These are phyloP conservation scores for Aspergillus unguis DNA, from an alignment of 2,329 filamentous ascomycete genomes.

Conservation along the genomic window DNA sequence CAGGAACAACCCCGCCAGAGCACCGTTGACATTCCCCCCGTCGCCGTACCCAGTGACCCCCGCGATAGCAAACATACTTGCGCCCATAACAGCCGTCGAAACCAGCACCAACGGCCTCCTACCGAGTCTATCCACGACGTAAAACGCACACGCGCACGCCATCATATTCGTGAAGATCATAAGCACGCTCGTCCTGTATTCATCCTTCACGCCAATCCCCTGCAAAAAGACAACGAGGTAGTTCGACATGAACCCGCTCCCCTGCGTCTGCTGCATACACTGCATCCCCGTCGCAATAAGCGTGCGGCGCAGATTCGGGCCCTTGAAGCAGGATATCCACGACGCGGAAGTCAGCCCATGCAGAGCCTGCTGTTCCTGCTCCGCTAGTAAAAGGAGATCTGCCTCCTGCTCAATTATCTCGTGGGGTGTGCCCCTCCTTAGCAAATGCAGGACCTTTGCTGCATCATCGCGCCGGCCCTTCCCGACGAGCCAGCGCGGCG, in stretches of 20 bases:
- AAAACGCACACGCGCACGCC: not conserved
- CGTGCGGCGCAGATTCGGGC: not conserved
- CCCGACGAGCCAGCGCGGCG: not conserved
- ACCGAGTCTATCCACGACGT: not conserved
- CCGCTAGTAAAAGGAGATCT: not conserved
- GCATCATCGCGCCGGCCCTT: not conserved
- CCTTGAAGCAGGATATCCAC: not conserved
- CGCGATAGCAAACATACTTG: not conserved
- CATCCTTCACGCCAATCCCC: not conserved
- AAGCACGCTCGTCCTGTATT: not conserved
- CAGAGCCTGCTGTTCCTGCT: not conserved
- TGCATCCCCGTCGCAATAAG: not conserved
- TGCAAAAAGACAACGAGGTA: not conserved
- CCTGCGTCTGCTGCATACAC: not conserved
- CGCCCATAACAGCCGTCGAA: not conserved
- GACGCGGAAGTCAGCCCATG: not conserved
- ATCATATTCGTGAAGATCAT: not conserved
- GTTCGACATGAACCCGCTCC: not conserved
- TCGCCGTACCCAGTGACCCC: not conserved
- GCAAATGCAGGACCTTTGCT: not conserved
- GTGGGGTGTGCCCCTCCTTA: not conserved
- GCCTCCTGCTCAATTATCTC: not conserved
- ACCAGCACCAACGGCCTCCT: not conserved
- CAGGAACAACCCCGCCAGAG: not conserved
- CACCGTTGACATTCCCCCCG: not conserved